Conservation (phyloP, 2,329 filamentous ascomycete species). For the Claviceps fusiformis region DNA sequence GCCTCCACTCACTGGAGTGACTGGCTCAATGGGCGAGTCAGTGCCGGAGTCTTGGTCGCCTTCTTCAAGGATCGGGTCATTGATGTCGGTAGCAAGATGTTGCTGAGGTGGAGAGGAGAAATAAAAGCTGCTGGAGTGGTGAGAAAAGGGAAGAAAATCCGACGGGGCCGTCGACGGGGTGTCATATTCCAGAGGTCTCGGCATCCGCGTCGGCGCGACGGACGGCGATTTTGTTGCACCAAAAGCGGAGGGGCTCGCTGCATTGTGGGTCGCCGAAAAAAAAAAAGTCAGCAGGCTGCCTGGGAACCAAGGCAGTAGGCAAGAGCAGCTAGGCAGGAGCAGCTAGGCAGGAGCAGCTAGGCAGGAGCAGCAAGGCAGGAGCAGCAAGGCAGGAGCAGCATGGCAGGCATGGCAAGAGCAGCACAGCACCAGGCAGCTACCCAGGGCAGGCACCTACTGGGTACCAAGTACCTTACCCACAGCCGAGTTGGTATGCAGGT, state of each 20-base stretch:
- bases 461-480: too few species aligned
- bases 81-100: conserved; percentile 35
- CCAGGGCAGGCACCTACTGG: too few species aligned
- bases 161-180: conserved; percentile 4
- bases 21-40: conserved; percentile 45
- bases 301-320: neutral
- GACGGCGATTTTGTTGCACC: conserved; percentile 3
- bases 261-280: conserved; percentile 2
- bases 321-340: too few species aligned
- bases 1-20: conserved; percentile 47
- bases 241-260: conserved; percentile 2
- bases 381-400: too few species aligned
- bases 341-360: too few species aligned
- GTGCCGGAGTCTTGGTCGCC: conserved; percentile 44
- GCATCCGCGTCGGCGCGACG: conserved; percentile 4
- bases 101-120: conserved; percentile 26
- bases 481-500: neutral
- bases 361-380: too few species aligned
- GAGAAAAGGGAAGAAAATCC: conserved; percentile 1
- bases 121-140: conserved; percentile 15
- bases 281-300: conserved; percentile 7
- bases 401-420: too few species aligned
- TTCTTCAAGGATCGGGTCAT: conserved; percentile 39
- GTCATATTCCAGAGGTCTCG: conserved; percentile 4
- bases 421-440: neutral